Percentiles rank a stretch among this genome's conserved stretches.
phyloP scores from a whole-genome alignment of 2,329 filamentous ascomycete species.

The Verticillium isaacii region DNA sequence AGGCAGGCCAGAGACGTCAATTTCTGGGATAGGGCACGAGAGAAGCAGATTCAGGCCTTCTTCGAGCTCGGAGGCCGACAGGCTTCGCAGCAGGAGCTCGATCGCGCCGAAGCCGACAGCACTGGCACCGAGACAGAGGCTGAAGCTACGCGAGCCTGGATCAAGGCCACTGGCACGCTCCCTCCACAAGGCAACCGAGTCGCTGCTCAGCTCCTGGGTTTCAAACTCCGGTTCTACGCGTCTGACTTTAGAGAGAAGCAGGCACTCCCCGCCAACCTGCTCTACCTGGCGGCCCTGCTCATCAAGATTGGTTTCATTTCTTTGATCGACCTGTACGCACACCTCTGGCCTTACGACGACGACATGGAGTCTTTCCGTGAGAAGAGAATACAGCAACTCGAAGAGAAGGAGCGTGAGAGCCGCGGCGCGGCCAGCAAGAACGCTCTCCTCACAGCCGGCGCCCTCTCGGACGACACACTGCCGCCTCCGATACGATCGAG shows the following conservation, averaged over 20 bases:
- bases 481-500: conserved; percentile 40
- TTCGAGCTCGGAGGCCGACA: conserved; percentile 80
- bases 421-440: conserved; percentile 72
- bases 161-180: conserved; percentile 72
- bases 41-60: conserved; percentile 75
- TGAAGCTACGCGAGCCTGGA: conserved; percentile 66
- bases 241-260: conserved; percentile 74
- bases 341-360: conserved; percentile 81
- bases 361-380: conserved; percentile 72
- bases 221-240: conserved; percentile 94
- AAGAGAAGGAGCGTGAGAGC: conserved; percentile 68
- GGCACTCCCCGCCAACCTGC: conserved; percentile 81
- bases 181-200: conserved; percentile 84
- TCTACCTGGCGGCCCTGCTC: conserved; percentile 84
- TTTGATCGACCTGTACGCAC: conserved; percentile 82
- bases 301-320: conserved; percentile 98
- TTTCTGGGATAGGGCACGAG: conserved; percentile 79
- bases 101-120: conserved; percentile 36
- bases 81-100: conserved; percentile 54
- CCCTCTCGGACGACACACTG: conserved; percentile 75
- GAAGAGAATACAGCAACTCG: conserved; percentile 68
- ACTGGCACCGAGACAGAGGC: conserved; percentile 34
- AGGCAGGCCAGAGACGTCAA: conserved; percentile 62
- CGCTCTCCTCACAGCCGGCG: conserved; percentile 81
- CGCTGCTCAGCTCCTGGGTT: conserved; percentile 90